phyloP scores from a whole-genome alignment of 2,329 filamentous ascomycete genomes.

The Cladophialophora immunda region DNA sequence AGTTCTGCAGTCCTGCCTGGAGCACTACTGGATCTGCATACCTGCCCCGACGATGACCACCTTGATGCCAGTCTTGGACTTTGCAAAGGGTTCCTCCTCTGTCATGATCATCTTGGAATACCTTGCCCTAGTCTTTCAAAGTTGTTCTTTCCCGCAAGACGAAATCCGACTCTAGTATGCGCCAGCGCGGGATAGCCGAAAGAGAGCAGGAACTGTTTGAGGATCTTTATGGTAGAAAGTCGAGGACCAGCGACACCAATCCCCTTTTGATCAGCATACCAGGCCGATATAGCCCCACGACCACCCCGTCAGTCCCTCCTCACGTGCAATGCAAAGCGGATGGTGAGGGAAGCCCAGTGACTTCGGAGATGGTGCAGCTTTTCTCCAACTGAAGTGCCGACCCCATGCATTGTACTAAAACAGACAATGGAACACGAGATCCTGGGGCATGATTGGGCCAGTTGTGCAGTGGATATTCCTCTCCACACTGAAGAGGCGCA shows the following conservation, averaged over 20 bases:
- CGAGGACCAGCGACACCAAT: conserved; percentile 6
- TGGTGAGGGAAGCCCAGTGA: conserved; percentile 12
- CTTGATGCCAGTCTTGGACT: conserved; percentile 62
- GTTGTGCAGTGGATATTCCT: conserved; percentile 12
- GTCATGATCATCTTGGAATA: conserved; percentile 24
- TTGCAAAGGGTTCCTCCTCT: conserved; percentile 23
- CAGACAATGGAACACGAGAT: conserved; percentile 32
- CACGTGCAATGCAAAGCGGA: conserved; percentile 9
- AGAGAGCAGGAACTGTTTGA: conserved; percentile 3
- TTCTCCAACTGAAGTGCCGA: conserved; percentile 36
- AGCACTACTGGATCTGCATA: conserved; percentile 23
- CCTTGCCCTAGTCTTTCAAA: not conserved
- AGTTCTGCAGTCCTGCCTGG: not conserved
- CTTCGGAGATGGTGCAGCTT: conserved; percentile 12
- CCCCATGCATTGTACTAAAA: conserved; percentile 34
- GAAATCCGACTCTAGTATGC: not conserved
- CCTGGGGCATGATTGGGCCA: conserved; percentile 23
- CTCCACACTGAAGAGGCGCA: conserved; percentile 24
- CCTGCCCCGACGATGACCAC: conserved; percentile 61
- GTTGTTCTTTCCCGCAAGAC: not conserved
- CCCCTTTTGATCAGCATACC: conserved; percentile 13
- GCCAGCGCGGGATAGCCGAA: not conserved
- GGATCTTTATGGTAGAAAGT: not conserved
- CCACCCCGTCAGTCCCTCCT: conserved; percentile 11
- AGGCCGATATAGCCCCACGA: conserved; percentile 28